Conservation (phyloP, 2,329 filamentous ascomycete species). For the Rosellinia necatrix region DNA sequence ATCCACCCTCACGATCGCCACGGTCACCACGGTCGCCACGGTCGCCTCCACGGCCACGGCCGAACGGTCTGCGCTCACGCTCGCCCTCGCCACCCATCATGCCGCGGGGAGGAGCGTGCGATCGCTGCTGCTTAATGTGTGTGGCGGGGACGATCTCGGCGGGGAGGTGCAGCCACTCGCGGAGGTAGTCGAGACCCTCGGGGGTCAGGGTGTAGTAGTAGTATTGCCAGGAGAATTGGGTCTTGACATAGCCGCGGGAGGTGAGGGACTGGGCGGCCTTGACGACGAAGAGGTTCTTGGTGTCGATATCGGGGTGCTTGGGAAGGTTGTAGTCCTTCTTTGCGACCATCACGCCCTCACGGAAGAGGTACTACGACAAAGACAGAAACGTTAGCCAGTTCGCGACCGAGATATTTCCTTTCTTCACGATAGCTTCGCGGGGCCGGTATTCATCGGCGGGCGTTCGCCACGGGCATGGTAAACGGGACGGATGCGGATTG, state of each 20-base stretch:
- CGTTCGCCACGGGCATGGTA: constrained; percentile 2
- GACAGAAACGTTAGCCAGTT: constrained; percentile 36
- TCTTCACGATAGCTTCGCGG: constrained; percentile 18
- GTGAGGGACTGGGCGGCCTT: constrained; percentile 98
- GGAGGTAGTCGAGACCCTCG: constrained; percentile 99
- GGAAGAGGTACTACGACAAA: constrained; percentile 84
- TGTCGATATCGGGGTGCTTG: constrained; percentile 98
- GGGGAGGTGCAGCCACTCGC: constrained; percentile 99
- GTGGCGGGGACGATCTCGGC: constrained; percentile 99
- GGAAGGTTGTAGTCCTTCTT: constrained; percentile 99
- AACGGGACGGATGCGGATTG: constrained; percentile 9
- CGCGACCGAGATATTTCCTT: constrained; percentile 5
- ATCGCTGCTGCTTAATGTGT: constrained; percentile 99
- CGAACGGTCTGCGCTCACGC: constrained; percentile 80
- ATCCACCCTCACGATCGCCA: constrained; percentile 86
- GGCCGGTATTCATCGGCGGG: constrained; percentile 2
- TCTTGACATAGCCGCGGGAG: constrained; percentile 99
- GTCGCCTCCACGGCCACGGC: constrained; percentile 75
- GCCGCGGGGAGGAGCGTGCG: constrained; percentile 95
- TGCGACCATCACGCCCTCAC: constrained; percentile 89
- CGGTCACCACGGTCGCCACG: constrained; percentile 69
- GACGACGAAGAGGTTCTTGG: constrained; percentile 99
- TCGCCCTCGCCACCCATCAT: constrained; percentile 93
- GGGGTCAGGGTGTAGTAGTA: constrained; percentile 99
- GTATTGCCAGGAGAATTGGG: constrained; percentile 99